Base-by-base conservation (phyloP, 805 yeast genomes). In the Zygotorulaspora danielsina region DNA sequence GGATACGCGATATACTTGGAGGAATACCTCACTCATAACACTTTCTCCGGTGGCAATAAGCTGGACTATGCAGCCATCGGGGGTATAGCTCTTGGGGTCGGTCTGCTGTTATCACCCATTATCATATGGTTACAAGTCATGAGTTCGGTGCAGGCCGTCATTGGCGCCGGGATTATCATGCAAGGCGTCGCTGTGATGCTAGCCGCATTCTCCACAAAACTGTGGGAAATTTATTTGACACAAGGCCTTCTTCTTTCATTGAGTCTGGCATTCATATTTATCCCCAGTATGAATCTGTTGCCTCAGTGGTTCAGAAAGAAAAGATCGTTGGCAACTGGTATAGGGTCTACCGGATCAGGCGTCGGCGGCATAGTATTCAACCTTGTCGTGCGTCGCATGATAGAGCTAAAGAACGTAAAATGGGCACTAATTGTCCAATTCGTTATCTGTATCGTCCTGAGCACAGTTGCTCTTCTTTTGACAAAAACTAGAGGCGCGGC, bases 231-330 rank as follows among this genome's bases (percentile, higher is more conserved):
- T 17, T 73, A 65, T 49, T 55, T 76, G 37, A 72, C 80, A 5
- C 81, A 77, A 53, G 84, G 83, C 13, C 59, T 75, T 9, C 41
- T 77, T 34, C 69, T 69, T 37, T 73, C 79, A 26, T 54, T 73
- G 34, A 79, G 80, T 2, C 56, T 77, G 47, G 78, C 78, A 0
- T 45, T 68, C 12, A 63, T 74, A 20, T 65, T 72, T n/a, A 58
- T 75, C 7, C 73, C 82, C 1, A 69, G 65, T 10, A 50, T 71
- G 28, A 61, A 71, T 11, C 48, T 77, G 6, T 41, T 76, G 19
- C 79, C 81, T 0, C 81, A 75, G 45, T 77, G 78, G 76, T 78
- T 78, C 53, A 57, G 68, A 21, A 73, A 69, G 34, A 71, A 63
- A 36, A 60, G 81, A 39, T 30, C 47, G 13, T 60, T 64, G 9